These are phyloP conservation scores for Trichoderma semiorbis DNA, from an alignment of 2,329 filamentous ascomycete species.

Conservation along the genomic window DNA sequence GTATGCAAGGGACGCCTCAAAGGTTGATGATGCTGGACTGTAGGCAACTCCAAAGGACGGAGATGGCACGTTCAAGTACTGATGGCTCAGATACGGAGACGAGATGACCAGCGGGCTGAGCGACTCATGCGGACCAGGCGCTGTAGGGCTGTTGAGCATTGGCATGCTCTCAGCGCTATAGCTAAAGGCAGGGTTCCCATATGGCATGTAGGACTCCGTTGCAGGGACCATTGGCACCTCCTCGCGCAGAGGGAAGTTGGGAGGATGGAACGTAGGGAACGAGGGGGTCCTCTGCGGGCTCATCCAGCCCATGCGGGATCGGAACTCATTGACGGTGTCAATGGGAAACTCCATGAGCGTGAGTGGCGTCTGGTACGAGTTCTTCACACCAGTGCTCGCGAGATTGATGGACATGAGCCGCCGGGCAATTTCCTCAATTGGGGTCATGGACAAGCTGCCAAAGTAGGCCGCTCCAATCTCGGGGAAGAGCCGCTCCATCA, in stretches of 20 bases:
- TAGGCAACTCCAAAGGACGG: constrained; percentile 56
- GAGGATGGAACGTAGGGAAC: constrained; percentile 58
- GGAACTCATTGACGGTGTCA: constrained; percentile 65
- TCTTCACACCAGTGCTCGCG: constrained; percentile 49
- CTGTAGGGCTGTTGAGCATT: constrained; percentile 48
- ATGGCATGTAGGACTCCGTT: constrained; percentile 47
- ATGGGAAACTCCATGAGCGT: constrained; percentile 70
- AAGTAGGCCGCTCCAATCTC: constrained; percentile 89
- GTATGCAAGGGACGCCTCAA: constrained; percentile 59
- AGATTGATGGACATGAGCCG: constrained; percentile 68
- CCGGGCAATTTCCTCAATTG: constrained; percentile 81
- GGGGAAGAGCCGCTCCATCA: constrained; percentile 86
- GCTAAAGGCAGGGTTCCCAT: constrained; percentile 57
- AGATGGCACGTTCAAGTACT: constrained; percentile 62
- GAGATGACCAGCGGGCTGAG: constrained; percentile 55
- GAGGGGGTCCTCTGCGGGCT: constrained; percentile 57
- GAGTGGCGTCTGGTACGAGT: constrained; percentile 59
- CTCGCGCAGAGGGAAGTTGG: constrained; percentile 48
- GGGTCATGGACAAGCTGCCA: constrained; percentile 71
- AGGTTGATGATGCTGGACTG: constrained; percentile 61
- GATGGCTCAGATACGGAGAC: constrained; percentile 51
- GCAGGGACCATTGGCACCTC: constrained; percentile 42
- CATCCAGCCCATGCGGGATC: constrained; percentile 64
- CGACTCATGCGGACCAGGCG: constrained; percentile 40
- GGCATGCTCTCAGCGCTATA: constrained; percentile 63